Base-by-base conservation (phyloP, 2,329 filamentous ascomycete species). In the Aspergillus intermedius region DNA sequence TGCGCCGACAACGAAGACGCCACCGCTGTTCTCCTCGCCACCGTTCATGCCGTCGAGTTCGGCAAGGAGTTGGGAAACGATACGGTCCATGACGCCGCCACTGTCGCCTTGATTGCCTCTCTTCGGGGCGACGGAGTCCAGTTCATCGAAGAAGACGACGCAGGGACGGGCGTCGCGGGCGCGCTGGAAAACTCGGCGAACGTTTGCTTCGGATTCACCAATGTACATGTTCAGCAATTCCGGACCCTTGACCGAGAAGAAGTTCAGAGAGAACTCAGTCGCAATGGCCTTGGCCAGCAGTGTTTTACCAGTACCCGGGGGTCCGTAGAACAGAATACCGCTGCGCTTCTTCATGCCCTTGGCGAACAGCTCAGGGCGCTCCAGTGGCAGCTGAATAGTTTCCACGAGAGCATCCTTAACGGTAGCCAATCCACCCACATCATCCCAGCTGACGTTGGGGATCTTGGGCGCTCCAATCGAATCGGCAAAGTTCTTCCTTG, bases 151-250 rank as follows among this genome's bases (percentile, higher is more conserved):
- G 84, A 98, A 98, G 60, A 98, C 94, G 50, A 98, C 88, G 63
- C 94, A 98, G 69, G 93, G 93, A 57, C 93, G 91, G 51, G 94
- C 93, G 56, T 93, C 93, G 62, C 93, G 88, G 55, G 93, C 93
- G 79, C 96, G 96, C 81, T 98, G 93, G 72, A 98, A 98, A 59
- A 98, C 97, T 68, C 97, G 91, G 65, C 93, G 88, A 56, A 98
- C 97, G 74, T 98, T 98, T 79, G 89, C 95, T 77, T 98, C 94
- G 47, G 93, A 98, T 77, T 98, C 93, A 84, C 93, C 93, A 68
- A 98, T 97, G 88, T 93, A 98, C 93, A 98, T 98, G 71, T 91
- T 96, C 60, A 98, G 83, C 65, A 98, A 79, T 72, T 98, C 93
- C 37, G 93, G 94, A 51, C 93, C 93, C 81, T 98, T 98, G 73